Conservation (phyloP, 2,329 filamentous ascomycete genomes). For the Mollisia scopiformis region DNA sequence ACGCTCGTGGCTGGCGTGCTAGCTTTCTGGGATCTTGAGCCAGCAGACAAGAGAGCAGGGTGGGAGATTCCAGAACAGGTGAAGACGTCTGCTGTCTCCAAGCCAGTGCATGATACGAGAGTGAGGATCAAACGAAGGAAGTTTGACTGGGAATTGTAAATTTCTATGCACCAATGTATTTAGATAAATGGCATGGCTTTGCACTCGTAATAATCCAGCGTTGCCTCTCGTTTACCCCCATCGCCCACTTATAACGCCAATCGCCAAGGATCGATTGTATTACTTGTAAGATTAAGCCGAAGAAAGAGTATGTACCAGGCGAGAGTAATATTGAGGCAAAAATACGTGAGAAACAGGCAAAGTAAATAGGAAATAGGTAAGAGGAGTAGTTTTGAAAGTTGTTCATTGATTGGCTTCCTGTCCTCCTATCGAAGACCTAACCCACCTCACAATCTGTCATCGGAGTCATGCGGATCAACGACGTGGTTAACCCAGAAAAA, state of each 20-base stretch:
- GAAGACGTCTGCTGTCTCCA: conserved; percentile 51
- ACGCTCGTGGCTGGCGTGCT: conserved; percentile 55
- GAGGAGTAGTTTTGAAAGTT: too few species aligned
- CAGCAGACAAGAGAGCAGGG: conserved; percentile 41
- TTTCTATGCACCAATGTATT: background rate
- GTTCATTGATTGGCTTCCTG: background rate
- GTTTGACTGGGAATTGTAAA: conserved; percentile 26
- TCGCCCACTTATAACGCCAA: too few species aligned
- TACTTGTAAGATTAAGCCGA: too few species aligned
- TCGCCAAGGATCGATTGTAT: too few species aligned
- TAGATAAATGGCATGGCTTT: background rate
- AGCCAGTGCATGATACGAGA: conserved; percentile 53
- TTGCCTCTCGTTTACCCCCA: background rate
- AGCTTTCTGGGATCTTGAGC: conserved; percentile 58
- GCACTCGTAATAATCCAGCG: background rate
- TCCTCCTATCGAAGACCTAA: background rate
- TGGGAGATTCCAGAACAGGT: conserved; percentile 55
- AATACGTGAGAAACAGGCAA: too few species aligned
- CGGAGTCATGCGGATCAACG: background rate
- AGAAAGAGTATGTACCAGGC: too few species aligned
- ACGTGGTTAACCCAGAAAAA: background rate
- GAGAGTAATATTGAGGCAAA: too few species aligned
- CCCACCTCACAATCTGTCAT: too few species aligned
- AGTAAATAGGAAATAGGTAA: too few species aligned
- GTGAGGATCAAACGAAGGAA: conserved; percentile 52